phyloP scores from a whole-genome alignment of 352 stramenopile genomes.

The Pythium insidiosum region DNA sequence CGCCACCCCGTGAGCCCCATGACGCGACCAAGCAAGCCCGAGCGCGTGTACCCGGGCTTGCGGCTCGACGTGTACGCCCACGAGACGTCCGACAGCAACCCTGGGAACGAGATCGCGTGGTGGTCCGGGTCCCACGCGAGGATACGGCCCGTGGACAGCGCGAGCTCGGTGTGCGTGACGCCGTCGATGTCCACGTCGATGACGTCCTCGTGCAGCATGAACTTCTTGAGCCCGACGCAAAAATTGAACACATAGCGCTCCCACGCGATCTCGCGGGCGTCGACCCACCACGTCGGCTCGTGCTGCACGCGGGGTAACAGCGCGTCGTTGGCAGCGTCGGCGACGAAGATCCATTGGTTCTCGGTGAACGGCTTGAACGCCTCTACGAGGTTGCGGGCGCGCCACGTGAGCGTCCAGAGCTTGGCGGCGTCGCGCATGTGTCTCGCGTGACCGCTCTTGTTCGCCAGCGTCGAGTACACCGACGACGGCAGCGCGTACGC shows the following conservation, averaged over 20 bases:
- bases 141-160: conserved; percentile 71
- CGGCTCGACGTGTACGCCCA: conserved; percentile 87
- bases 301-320: too few relatives aligned
- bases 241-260: conserved; percentile 85
- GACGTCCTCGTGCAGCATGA: conserved; percentile 74
- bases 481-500: conserved; percentile 73
- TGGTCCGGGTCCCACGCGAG: conserved; percentile 85
- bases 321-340: too few relatives aligned
- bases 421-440: conserved; percentile 62
- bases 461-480: conserved; percentile 69
- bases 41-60: conserved; percentile 83
- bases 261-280: conserved; percentile 72
- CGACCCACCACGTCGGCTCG: conserved; percentile 53
- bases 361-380: conserved; percentile 85
- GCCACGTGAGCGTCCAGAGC: conserved; percentile 72
- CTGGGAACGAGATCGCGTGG: conserved; percentile 82
- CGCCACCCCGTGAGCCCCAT: conserved; percentile 85
- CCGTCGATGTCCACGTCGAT: conserved; percentile 77
- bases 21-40: conserved; percentile 67
- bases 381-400: conserved; percentile 63
- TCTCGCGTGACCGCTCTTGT: conserved; percentile 43
- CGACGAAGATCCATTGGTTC: conserved; percentile 77
- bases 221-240: conserved; percentile 75
- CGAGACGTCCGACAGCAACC: conserved; percentile 76
- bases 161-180: conserved; percentile 75